Base-by-base conservation (phyloP, 1,284 basidiomycete genomes). In the Apiotrichum brassicae region DNA sequence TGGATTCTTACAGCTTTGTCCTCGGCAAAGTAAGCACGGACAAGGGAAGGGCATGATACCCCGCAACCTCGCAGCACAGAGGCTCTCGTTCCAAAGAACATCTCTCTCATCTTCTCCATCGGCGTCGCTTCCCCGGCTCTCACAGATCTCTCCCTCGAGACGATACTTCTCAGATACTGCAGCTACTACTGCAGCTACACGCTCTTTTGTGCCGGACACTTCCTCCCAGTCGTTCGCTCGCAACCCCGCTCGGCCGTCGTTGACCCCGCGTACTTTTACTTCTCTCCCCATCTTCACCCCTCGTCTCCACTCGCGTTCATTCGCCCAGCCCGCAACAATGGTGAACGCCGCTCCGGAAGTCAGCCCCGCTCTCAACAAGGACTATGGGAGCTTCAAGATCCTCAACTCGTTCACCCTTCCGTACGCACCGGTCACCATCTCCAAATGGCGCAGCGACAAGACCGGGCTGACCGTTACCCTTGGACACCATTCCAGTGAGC, bases 401-500 rank as follows among this genome's bases (percentile, higher is more conserved):
- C 49, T 74, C 12, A 58, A 68, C 50, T 58, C 60, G 11, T 68
- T 73, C 47, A 57, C 63, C 32, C 58, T 74, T 51, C 61, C 68
- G 20, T 71, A 70, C 50, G 72, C 72, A 3, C 72, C 72, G 1
- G 61, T 73, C 25, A 68, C 46, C 9, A 48, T 74, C 12, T 64
- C 68, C 25, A 75, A 74, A 57, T 73, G 71, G 66, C 53, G 71
- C 23, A 72, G 70, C 40, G 66, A 68, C 41, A 70, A 68, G 61
- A 74, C 73, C 1, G 73, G 73, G 4, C 60, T 75, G 58, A 78
- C 70, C 24, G 75, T 78, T 2, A 74, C 78, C 8, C 60, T 74
- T 13, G 71, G 68, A 5, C 85, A 87, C 68, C 90, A 90, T 69
- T 82, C 90, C 64, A 85, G 87, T 86, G 46, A 48, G 76, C n/a